Percentiles rank a stretch among this genome's conserved stretches.
phyloP scores from a whole-genome alignment of 2,329 filamentous ascomycete species.

The Didymosphaeria variabile region DNA sequence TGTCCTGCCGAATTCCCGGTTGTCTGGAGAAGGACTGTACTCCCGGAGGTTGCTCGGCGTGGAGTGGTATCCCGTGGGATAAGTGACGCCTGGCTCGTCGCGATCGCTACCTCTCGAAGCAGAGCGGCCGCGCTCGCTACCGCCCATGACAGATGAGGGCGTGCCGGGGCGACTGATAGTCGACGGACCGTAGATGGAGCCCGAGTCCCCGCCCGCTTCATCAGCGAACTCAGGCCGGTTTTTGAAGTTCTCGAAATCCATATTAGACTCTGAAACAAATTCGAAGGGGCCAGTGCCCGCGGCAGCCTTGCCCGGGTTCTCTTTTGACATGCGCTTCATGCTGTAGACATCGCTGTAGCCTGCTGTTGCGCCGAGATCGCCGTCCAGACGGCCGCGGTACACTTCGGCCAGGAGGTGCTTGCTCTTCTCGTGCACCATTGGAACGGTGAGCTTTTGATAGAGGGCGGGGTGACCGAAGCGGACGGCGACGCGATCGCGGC shows the following conservation, averaged over 20 bases:
- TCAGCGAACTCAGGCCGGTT: conserved; percentile 87
- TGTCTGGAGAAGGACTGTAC: conserved; percentile 51
- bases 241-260: conserved; percentile 93
- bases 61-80: conserved; percentile 59
- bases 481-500: conserved; percentile 73
- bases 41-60: conserved; percentile 55
- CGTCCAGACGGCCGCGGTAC: conserved; percentile 82
- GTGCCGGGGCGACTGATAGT: conserved; percentile 67
- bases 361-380: conserved; percentile 59
- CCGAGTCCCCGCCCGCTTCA: conserved; percentile 76
- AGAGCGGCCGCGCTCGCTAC: conserved; percentile 34
- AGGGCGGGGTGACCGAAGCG: conserved; percentile 91
- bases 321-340: conserved; percentile 77
- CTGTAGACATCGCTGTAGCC: conserved; percentile 85
- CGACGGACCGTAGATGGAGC: conserved; percentile 66
- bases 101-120: conserved; percentile 37
- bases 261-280: conserved; percentile 82
- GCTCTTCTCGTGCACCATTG: conserved; percentile 93
- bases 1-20: conserved; percentile 26
- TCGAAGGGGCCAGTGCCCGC: conserved; percentile 72
- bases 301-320: conserved; percentile 64
- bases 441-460: conserved; percentile 87
- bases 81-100: conserved; percentile 50
- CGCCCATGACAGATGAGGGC: conserved; percentile 55
- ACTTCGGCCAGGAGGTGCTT: conserved; percentile 86